Percentiles rank a stretch among this genome's conserved stretches.
Evolutionary conservation across 2,329 filamentous ascomycete genomes (phyloP).

Genomic region (Arthrobotrys conoides): DNA sequence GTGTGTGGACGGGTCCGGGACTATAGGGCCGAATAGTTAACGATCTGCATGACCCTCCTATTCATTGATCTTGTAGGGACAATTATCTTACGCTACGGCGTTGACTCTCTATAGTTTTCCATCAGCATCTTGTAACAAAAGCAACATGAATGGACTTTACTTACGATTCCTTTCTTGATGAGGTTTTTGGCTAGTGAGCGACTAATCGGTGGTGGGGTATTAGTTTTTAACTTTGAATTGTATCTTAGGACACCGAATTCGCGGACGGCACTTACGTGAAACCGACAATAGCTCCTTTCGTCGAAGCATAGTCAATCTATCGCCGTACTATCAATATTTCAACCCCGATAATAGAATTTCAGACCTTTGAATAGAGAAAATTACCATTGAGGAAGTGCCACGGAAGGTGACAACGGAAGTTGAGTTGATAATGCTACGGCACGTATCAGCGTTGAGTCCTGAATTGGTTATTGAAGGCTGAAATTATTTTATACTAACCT

Average conservation of each 20-base stretch:
- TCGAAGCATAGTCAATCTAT: slow-evolving; percentile 72
- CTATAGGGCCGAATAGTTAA: slow-evolving; percentile 35
- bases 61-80: not conserved
- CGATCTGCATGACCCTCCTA: not conserved
- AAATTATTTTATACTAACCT: slow-evolving; percentile 61
- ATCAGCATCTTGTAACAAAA: not conserved
- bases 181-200: slow-evolving; percentile 71
- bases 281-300: slow-evolving; percentile 73
- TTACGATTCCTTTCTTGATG: slow-evolving; percentile 72
- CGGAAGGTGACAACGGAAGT: slow-evolving; percentile 72
- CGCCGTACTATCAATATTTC: not conserved
- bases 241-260: not conserved
- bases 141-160: slow-evolving; percentile 66
- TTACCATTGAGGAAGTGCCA: slow-evolving; percentile 69
- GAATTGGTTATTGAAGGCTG: slow-evolving; percentile 65
- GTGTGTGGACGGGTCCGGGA: slow-evolving; percentile 68
- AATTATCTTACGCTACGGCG: slow-evolving; percentile 62
- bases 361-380: not conserved
- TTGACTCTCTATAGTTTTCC: slow-evolving; percentile 60
- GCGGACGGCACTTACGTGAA: slow-evolving; percentile 68
- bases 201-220: slow-evolving; percentile 2
- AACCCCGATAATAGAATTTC: too few species aligned
- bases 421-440: slow-evolving; percentile 72
- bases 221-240: not conserved
- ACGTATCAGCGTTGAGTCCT: not conserved